A percentile compares a stretch with the other conserved stretches of the same genome.
Evolutionary conservation across 1,139 yeast species (phyloP).

Genomic region (Hansenula sp.): DNA sequence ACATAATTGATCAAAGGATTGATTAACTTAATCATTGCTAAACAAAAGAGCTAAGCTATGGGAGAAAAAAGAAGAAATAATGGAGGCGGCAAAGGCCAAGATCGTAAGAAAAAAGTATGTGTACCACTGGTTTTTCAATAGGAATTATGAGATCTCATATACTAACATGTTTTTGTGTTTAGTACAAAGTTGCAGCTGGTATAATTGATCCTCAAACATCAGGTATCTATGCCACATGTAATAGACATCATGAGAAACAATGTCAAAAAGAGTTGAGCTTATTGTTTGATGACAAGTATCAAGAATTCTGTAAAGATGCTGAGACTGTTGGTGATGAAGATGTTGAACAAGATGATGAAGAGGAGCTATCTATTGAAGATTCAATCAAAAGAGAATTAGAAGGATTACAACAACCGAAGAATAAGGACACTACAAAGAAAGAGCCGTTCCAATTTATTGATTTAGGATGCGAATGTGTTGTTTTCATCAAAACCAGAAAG

Average conservation of each 20-base stretch:
- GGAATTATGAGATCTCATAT: too few species aligned
- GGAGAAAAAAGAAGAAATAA: conserved; percentile 31
- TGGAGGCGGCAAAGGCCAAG: conserved; percentile 20
- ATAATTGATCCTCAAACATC: conserved; percentile 74
- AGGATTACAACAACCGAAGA: conserved; percentile 32
- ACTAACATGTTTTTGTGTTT: too few species aligned
- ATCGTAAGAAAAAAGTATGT: conserved; percentile 19
- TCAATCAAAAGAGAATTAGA: conserved; percentile 66
- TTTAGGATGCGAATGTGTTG: conserved; percentile 77
- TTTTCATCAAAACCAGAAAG: conserved; percentile 73
- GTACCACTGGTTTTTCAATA: too few species aligned
- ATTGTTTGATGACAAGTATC: conserved; percentile 56
- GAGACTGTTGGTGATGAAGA: conserved; percentile 30
- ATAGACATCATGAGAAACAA: conserved; percentile 69
- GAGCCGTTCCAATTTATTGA: conserved; percentile 60
- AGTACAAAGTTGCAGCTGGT: conserved; percentile 42
- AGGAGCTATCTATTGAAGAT: conserved; percentile 64
- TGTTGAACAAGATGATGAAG: conserved; percentile 29
- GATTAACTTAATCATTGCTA: too few species aligned
- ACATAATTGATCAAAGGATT: too few species aligned
- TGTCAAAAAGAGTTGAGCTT: conserved; percentile 71
- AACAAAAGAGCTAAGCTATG: conserved; percentile 29
- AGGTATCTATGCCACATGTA: conserved; percentile 85
- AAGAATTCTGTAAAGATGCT: conserved; percentile 47
- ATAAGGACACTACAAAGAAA: conserved; percentile 37